phyloP scores from a whole-genome alignment of 176 grass and related monocot genomes.

The Cenchrus purpureus region DNA sequence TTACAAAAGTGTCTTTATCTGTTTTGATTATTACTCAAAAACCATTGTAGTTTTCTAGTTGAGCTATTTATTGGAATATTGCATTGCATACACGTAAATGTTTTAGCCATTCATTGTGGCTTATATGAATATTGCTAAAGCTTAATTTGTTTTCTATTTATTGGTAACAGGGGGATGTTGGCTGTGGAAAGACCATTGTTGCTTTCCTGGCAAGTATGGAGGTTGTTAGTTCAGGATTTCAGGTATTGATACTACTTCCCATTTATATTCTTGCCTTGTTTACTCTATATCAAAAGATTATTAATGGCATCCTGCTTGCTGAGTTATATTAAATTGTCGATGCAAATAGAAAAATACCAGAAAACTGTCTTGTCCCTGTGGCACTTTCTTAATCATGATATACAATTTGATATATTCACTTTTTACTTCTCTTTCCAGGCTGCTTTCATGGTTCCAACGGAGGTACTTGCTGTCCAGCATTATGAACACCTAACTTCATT shows the following conservation, averaged over 20 bases:
- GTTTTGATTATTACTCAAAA: constrained; percentile 1
- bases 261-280: constrained; percentile 32
- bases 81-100: neutral
- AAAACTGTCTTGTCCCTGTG: constrained; percentile 26
- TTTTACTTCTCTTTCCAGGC: constrained; percentile 58
- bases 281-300: constrained; percentile 35
- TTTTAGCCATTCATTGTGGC: constrained; percentile 5
- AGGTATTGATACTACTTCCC: constrained; percentile 54
- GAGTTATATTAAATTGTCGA: constrained; percentile 32
- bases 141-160: constrained; percentile 26
- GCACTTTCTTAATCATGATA: constrained; percentile 33
- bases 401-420: constrained; percentile 34
- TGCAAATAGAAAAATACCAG: constrained; percentile 23
- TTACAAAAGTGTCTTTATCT: constrained; percentile 16
- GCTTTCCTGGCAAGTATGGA: constrained; percentile 97
- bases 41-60: neutral
- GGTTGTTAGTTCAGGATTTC: constrained; percentile 92
- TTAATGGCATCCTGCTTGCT: constrained; percentile 19
- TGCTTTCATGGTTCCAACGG: constrained; percentile 97
- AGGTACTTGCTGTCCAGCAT: constrained; percentile 88
- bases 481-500: constrained; percentile 79
- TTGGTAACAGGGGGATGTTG: constrained; percentile 88
- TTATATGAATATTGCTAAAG: constrained; percentile 43
- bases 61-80: constrained; percentile 13
- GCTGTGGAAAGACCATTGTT: constrained; percentile 96